Percentiles rank a stretch among this genome's conserved stretches.
These are phyloP conservation scores for Periglandula ipomoeae DNA, from an alignment of 2,329 filamentous ascomycete species.

Conservation along the genomic window DNA sequence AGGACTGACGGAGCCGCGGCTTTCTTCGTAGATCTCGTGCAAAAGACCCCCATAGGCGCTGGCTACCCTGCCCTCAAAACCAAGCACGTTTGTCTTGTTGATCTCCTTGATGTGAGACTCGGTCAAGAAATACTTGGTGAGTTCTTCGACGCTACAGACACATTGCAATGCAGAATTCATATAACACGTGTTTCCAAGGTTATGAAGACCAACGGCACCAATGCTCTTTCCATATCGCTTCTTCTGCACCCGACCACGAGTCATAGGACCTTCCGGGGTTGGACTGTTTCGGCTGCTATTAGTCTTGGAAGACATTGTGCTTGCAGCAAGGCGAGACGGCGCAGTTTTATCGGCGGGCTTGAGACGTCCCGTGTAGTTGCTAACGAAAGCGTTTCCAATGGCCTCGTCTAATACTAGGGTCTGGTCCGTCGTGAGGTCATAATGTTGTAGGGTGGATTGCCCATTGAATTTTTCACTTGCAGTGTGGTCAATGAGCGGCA, in stretches of 20 bases:
- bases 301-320: slow-evolving; percentile 19
- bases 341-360: slow-evolving; percentile 28
- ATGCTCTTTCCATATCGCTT: slow-evolving; percentile 60
- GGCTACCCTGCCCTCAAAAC: slow-evolving; percentile 80
- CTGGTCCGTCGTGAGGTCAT: slow-evolving; percentile 62
- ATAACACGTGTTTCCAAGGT: slow-evolving; percentile 96
- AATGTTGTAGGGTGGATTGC: slow-evolving; percentile 51
- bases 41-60: slow-evolving; percentile 70
- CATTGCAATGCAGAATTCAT: slow-evolving; percentile 98
- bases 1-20: slow-evolving; percentile 62
- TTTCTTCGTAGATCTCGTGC: slow-evolving; percentile 66
- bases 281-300: slow-evolving; percentile 62
- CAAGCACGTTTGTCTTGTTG: slow-evolving; percentile 77
- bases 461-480: slow-evolving; percentile 72
- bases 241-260: slow-evolving; percentile 61
- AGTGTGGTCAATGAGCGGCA: slow-evolving; percentile 51
- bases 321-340: slow-evolving; percentile 19
- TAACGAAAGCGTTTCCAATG: slow-evolving; percentile 50
- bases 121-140: slow-evolving; percentile 82
- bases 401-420: slow-evolving; percentile 79
- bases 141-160: slow-evolving; percentile 83
- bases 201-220: slow-evolving; percentile 76
- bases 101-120: slow-evolving; percentile 69
- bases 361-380: slow-evolving; percentile 32
- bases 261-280: slow-evolving; percentile 49